Evolutionary conservation across 371 early-diverging fungal genomes (phyloP), one percentile per base, ranked within the genome.

Genomic region (Gilbertella persicaria): DNA sequence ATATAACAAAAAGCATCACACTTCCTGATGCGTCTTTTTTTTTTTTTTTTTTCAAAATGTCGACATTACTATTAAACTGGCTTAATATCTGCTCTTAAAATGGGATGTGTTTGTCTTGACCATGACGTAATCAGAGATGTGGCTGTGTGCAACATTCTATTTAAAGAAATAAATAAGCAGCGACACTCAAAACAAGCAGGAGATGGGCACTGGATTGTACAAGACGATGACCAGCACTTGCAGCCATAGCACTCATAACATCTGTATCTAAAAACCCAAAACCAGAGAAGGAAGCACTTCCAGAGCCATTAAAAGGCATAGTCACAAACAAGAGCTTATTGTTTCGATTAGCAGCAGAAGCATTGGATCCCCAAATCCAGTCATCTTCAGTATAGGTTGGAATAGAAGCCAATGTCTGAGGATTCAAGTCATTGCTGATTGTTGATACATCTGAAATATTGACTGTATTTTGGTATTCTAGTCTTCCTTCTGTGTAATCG

Each of bases 181-280:
- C 7, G 16, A 8, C 14, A 38, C 16, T 8, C 38, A 42, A 23
- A 24, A 9, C 14, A 23, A 14, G 5, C 21, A 42, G 23, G 24
- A 4, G 38, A 38, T 38, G 38, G 38, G 38, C 38, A n/a, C n/a
- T n/a, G n/a, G n/a, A n/a, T n/a, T n/a, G n/a, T n/a, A n/a, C 33
- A 33, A 33, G 33, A 10, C 8, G 4, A 45, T 30, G 12, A 29
- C 19, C 28, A 30, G 29, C 20, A 45, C 20, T 45, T 1, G 33
- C 26, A 3, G 55, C 60, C 19, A 64, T 25, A 6, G 68, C 54
- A 24, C 68, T 68, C 65, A 76, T 61, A 9, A 76, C 67, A 59
- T 76, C 73, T 2, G 60, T 47, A 42, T 76, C 69, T 50, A 76
- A 61, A 29, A 64, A 76, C 9, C 65, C 65, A 29, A 68, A 71